These are phyloP conservation scores for Magnolia kwangsiensis DNA, from an alignment of 164 flowering plant species.

Conservation along the genomic window DNA sequence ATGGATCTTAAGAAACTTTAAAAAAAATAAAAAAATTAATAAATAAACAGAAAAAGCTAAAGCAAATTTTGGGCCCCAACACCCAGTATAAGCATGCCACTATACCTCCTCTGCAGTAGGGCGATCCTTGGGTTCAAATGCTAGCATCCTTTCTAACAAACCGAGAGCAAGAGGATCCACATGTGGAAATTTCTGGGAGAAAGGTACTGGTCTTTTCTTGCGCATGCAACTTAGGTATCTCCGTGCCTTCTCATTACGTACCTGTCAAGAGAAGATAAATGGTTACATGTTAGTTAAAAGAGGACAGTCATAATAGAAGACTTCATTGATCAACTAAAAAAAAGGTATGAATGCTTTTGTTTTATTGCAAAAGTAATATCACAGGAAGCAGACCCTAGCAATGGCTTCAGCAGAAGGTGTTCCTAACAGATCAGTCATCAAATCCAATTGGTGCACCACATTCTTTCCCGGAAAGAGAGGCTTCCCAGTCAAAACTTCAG, in stretches of 20 bases:
- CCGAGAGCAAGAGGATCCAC: slow-evolving; percentile 92
- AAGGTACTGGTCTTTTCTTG: slow-evolving; percentile 76
- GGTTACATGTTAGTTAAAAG: background rate
- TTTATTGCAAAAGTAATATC: background rate
- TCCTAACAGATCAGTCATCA: slow-evolving; percentile 92
- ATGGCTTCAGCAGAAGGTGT: slow-evolving; percentile 89
- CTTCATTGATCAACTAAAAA: background rate
- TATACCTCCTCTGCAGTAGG: slow-evolving; percentile 93
- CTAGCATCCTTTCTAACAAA: slow-evolving; percentile 87
- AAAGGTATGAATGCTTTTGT: background rate
- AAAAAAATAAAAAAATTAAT: background rate
- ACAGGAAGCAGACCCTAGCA: slow-evolving; percentile 60
- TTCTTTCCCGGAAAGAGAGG: slow-evolving; percentile 98
- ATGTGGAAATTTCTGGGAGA: slow-evolving; percentile 88
- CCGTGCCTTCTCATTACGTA: slow-evolving; percentile 94
- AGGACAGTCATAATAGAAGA: background rate
- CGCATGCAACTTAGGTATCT: slow-evolving; percentile 94
- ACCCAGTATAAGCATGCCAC: slow-evolving; percentile 10
- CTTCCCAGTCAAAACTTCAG: slow-evolving; percentile 92
- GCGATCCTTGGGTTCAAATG: slow-evolving; percentile 94
- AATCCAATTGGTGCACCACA: slow-evolving; percentile 94
- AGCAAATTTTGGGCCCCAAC: background rate
- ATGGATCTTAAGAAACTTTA: background rate
- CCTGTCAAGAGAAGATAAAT: slow-evolving; percentile 37
- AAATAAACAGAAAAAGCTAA: background rate